A percentile compares a stretch with the other conserved stretches of the same genome.
Evolutionary conservation across 1,284 basidiomycete species (phyloP).

Genomic region (Xerocomus nothofagi): DNA sequence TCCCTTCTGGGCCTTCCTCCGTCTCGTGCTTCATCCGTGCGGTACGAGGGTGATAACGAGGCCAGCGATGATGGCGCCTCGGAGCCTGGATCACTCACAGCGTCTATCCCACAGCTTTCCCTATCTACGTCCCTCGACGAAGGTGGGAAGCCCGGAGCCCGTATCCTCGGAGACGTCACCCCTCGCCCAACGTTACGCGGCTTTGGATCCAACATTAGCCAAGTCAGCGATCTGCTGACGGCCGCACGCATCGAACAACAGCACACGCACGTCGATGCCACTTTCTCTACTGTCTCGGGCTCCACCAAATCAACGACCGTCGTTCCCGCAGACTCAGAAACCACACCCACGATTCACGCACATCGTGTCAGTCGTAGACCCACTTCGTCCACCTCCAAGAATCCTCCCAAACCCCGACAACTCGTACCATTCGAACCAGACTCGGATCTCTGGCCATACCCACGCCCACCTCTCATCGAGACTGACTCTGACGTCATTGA

Average conservation of each 20-base stretch:
- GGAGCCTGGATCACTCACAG: constrained; percentile 42
- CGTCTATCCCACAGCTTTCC: constrained; percentile 37
- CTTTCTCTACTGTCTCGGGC: background rate
- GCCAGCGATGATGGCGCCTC: constrained; percentile 48
- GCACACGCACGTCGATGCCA: constrained; percentile 5
- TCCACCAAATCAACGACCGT: background rate
- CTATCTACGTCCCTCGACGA: constrained; percentile 16
- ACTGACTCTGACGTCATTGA: constrained; percentile 59
- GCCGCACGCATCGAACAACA: constrained; percentile 30
- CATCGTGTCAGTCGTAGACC: background rate
- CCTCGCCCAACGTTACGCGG: constrained; percentile 45
- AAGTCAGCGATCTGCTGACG: constrained; percentile 33
- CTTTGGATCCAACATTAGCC: constrained; percentile 36
- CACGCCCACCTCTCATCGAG: constrained; percentile 43
- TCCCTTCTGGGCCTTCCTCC: constrained; percentile 52
- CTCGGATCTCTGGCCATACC: constrained; percentile 67
- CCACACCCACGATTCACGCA: constrained; percentile 19
- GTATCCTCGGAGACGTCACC: constrained; percentile 48
- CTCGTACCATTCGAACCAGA: constrained; percentile 60
- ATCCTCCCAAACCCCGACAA: constrained; percentile 25
- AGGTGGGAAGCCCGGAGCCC: constrained; percentile 14
- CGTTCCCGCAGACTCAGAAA: constrained; percentile 3
- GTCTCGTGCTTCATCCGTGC: constrained; percentile 53
- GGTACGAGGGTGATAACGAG: constrained; percentile 64
- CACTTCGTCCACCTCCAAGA: constrained; percentile 13